A percentile compares a stretch with the other conserved stretches of the same genome.
These are phyloP conservation scores for Saccharomycopsis sp. DNA, from an alignment of 805 yeast genomes.

Conservation along the genomic window DNA sequence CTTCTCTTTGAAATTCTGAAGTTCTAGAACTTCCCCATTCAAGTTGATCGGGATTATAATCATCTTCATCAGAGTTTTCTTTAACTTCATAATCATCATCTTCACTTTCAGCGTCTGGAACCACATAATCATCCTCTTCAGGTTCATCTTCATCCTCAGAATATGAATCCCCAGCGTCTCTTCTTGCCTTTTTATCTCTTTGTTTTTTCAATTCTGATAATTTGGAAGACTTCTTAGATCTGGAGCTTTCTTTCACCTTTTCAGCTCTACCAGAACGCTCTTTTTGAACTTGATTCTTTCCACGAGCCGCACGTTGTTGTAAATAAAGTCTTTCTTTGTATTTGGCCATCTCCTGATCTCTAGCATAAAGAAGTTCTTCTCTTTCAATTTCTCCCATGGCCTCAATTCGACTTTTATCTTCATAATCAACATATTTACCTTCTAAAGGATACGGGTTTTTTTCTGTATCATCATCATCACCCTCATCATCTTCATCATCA, in stretches of 20 bases:
- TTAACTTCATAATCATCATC: constrained; percentile 25
- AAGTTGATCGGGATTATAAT: constrained; percentile 33
- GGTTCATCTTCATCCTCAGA: constrained; percentile 28
- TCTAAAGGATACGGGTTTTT: constrained; percentile 85
- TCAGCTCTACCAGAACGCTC: constrained; percentile 32
- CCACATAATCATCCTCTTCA: constrained; percentile 15
- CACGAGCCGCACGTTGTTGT: constrained; percentile 55
- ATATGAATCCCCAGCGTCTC: constrained; percentile 32
- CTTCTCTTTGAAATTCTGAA: constrained; percentile 9
- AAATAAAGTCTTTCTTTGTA: constrained; percentile 76
- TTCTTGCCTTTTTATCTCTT: constrained; percentile 52
- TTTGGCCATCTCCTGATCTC: constrained; percentile 85
- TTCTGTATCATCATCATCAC: constrained; percentile 30
- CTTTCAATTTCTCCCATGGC: constrained; percentile 85
- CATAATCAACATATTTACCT: constrained; percentile 79
- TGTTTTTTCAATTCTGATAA: constrained; percentile 67
- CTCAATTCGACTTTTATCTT: constrained; percentile 55
- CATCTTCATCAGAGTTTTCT: constrained; percentile 30
- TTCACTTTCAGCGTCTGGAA: constrained; percentile 32
- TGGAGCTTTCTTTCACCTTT: constrained; percentile 23
- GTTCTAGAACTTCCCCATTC: constrained; percentile 29
- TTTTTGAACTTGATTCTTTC: constrained; percentile 35
- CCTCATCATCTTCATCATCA: constrained; percentile 25
- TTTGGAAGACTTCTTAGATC: constrained; percentile 35
- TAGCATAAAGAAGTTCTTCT: constrained; percentile 82